Evolutionary conservation across 192 early-diverging fungal genomes (phyloP), one percentile per base, ranked within the genome.

Genomic region (Podochytrium sp.): DNA sequence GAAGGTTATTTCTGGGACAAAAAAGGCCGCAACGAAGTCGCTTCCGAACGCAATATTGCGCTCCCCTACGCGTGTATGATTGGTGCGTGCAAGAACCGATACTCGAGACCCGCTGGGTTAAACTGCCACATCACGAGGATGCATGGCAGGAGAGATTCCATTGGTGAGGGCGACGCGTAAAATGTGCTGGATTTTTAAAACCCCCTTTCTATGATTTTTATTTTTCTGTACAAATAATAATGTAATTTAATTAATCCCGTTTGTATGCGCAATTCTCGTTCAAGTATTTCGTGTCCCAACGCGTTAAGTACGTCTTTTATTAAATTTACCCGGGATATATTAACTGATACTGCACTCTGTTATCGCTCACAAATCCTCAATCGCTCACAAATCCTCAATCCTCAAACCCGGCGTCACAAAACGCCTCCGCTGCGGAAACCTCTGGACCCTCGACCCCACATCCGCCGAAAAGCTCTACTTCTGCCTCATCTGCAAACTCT

Each of bases 401-500:
- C n/a, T 47, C 63, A 65, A 65, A 14, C 63, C 63, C 1, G 63
- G 63, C 63, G 42, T 49, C 5, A n/a, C n/a, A 20, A 41, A 30
- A n/a, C 32, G 38, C 25, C 4, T 65, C 40, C 23, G 47, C 14
- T 61, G 59, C 25, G 72, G 60, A 20, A 58, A 43, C 30, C 40
- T 74, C 2, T 43, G 61, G 59, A 39, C 64, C 10, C 32, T 49
- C 16, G 72, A 74, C 38, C 60, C 58, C 4, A 61, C 42, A 49
- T 59, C 60, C 50, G 72, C 39, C 10, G 60, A 74, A 38, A 49
- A 64, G 61, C 33, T 51, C 57, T 97, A 94, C 76, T 86, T 90
- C 10, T 90, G 91, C 57, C 85, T 91, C 30, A 92, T 95, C 41
- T 98, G 96, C 84, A 92, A 91, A 77, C 98, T 96, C 77, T 85